Percentiles rank a stretch among this genome's conserved stretches.
Conservation (phyloP, 352 stramenopile species). For the Saprolegnia parasitica region DNA sequence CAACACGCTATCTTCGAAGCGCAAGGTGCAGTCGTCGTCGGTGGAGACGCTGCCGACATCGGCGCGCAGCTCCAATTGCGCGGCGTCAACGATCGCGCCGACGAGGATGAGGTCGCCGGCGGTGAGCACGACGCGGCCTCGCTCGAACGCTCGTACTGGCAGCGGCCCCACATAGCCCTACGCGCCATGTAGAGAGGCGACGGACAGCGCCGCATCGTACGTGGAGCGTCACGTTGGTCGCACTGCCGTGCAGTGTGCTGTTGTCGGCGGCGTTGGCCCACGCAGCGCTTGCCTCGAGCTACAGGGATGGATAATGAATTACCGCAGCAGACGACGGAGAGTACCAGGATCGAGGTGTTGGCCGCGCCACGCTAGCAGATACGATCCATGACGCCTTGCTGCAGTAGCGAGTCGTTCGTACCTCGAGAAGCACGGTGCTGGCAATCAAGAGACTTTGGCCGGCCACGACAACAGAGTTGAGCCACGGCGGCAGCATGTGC, state of each 20-base stretch:
- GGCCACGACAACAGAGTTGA: background rate
- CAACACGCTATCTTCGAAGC: background rate
- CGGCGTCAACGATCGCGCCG: background rate
- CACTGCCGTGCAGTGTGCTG: background rate
- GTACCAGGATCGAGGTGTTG: background rate
- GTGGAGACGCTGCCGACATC: background rate
- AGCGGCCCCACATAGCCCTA: slow-evolving; percentile 17
- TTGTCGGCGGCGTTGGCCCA: slow-evolving; percentile 9
- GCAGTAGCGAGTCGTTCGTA: background rate
- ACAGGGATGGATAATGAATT: background rate
- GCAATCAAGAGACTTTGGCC: background rate
- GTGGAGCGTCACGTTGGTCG: background rate
- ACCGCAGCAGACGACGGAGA: background rate
- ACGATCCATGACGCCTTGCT: background rate
- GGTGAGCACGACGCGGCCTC: background rate
- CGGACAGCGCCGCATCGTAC: background rate
- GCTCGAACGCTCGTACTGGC: background rate
- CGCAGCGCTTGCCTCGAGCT: slow-evolving; percentile 12
- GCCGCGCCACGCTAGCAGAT: background rate
- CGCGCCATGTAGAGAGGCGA: background rate
- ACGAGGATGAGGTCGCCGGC: background rate
- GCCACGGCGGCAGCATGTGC: slow-evolving; percentile 12
- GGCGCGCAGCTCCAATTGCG: background rate
- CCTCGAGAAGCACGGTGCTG: background rate
- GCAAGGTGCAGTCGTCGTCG: background rate